A percentile compares a stretch with the other conserved stretches of the same genome.
These are phyloP conservation scores for Trypanosoma boissoni DNA, from an alignment of 208 protist genomes.

Conservation along the genomic window DNA sequence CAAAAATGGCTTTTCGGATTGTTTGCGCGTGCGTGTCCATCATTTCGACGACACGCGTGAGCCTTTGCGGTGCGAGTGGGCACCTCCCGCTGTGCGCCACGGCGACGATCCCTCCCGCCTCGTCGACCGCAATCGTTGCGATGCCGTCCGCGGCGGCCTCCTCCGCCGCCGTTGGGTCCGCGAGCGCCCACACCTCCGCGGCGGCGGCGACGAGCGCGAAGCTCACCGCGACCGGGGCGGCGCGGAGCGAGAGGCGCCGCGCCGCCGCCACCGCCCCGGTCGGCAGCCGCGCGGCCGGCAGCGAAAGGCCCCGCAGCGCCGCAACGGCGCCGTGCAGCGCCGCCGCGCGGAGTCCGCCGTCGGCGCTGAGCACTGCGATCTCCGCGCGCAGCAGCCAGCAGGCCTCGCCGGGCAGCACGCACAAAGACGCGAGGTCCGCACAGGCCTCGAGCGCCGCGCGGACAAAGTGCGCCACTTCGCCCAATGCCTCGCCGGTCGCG, in stretches of 20 bases:
- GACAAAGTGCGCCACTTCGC: slow-evolving; percentile 73
- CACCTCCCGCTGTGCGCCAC: slow-evolving; percentile 48
- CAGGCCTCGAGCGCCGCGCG: slow-evolving; percentile 45
- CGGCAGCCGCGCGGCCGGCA: slow-evolving; percentile 70
- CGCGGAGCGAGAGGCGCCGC: slow-evolving; percentile 32
- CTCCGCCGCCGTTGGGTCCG: slow-evolving; percentile 79
- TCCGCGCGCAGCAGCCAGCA: slow-evolving; percentile 81
- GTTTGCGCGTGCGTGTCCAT: slow-evolving; percentile 2
- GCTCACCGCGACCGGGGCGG: slow-evolving; percentile 59
- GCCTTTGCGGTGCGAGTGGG: slow-evolving; percentile 39
- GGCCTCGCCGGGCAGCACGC: slow-evolving; percentile 62
- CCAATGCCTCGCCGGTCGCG: slow-evolving; percentile 39
- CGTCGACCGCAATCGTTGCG: slow-evolving; percentile 63
- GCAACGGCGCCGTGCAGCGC: slow-evolving; percentile 67
- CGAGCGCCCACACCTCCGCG: slow-evolving; percentile 39
- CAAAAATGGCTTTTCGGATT: slow-evolving; percentile 24
- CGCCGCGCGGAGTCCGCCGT: slow-evolving; percentile 65
- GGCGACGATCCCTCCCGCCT: slow-evolving; percentile 41
- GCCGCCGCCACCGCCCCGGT: slow-evolving; percentile 63
- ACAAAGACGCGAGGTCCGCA: slow-evolving; percentile 54
- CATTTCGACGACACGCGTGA: slow-evolving; percentile 24
- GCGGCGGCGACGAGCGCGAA: slow-evolving; percentile 29
- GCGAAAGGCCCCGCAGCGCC: slow-evolving; percentile 46
- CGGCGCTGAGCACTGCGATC: slow-evolving; percentile 64
- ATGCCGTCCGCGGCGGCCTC: slow-evolving; percentile 60